These are phyloP conservation scores for Saccharum officinarum DNA, from an alignment of 176 grass and related monocot genomes.

Conservation along the genomic window DNA sequence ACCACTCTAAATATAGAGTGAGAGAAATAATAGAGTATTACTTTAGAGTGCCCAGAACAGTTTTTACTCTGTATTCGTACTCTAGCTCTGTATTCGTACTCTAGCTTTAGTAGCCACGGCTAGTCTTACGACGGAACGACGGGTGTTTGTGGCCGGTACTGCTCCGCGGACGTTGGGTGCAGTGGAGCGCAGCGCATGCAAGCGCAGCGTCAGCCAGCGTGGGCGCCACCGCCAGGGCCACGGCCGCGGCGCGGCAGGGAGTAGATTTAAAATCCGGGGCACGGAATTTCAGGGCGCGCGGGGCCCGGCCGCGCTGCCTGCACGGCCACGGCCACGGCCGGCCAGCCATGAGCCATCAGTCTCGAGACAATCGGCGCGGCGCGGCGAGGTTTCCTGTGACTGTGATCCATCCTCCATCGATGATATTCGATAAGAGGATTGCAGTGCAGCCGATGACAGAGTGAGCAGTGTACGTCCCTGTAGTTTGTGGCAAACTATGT, in stretches of 20 bases:
- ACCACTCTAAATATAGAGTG: no score
- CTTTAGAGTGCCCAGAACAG: no score
- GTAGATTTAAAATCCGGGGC: constrained; percentile 10
- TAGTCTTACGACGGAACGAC: not conserved
- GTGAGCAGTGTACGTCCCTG: not conserved
- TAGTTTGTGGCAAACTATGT: not conserved
- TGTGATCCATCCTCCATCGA: not conserved
- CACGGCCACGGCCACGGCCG: not conserved
- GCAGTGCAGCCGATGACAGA: no score
- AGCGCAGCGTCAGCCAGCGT: not conserved
- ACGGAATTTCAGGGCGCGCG: constrained; percentile 47
- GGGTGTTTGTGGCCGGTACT: constrained; percentile 1
- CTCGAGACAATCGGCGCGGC: not conserved
- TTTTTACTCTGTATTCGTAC: no score
- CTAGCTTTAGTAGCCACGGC: no score
- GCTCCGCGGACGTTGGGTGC: constrained; percentile 44
- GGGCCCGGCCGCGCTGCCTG: not conserved
- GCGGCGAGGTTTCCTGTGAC: not conserved
- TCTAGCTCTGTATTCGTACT: no score
- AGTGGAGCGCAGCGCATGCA: constrained; percentile 2
- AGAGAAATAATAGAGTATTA: no score
- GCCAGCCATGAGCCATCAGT: not conserved
- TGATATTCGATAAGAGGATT: no score
- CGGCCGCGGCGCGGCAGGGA: no score
- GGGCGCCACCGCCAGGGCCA: not conserved